Percentiles rank a stretch among this genome's conserved stretches.
phyloP scores from a whole-genome alignment of 192 early-diverging fungal species.

The Cetraspora pellucida region DNA sequence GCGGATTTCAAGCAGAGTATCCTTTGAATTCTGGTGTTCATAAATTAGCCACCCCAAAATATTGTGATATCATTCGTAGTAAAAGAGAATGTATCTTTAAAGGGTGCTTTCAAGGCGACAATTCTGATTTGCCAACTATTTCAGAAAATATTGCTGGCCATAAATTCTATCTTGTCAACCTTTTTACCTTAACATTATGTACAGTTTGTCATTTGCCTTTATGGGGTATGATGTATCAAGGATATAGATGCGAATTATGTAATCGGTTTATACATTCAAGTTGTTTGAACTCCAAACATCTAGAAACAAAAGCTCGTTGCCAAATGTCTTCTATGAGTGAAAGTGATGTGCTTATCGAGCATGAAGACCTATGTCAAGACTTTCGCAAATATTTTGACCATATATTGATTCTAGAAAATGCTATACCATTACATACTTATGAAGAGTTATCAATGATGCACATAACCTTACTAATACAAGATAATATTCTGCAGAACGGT shows the following conservation, averaged over 20 bases:
- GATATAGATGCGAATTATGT: conserved; percentile 56
- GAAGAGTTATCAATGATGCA: conserved; percentile 44
- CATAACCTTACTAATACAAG: conserved; percentile 42
- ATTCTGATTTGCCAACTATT: conserved; percentile 12
- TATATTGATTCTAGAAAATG: conserved; percentile 36
- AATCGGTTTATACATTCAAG: conserved; percentile 51
- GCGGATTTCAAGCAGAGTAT: conserved; percentile 39
- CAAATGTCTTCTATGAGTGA: conserved; percentile 34
- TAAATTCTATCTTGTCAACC: conserved; percentile 53
- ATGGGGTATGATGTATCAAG: conserved; percentile 60
- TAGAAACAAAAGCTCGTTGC: background rate
- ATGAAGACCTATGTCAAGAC: conserved; percentile 38
- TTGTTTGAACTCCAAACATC: conserved; percentile 35
- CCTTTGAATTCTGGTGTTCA: conserved; percentile 43
- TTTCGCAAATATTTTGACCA: conserved; percentile 40
- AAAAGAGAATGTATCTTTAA: conserved; percentile 27
- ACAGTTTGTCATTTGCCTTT: conserved; percentile 51
- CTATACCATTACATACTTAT: conserved; percentile 27
- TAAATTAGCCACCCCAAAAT: conserved; percentile 49
- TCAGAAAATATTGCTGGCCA: conserved; percentile 42
- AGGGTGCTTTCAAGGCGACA: conserved; percentile 5
- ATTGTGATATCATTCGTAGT: conserved; percentile 40
- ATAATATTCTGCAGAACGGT: conserved; percentile 42
- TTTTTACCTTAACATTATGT: conserved; percentile 58
- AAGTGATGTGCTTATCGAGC: conserved; percentile 42